Conservation (phyloP, 192 early-diverging fungal species). For the Entomortierella lignicola region DNA sequence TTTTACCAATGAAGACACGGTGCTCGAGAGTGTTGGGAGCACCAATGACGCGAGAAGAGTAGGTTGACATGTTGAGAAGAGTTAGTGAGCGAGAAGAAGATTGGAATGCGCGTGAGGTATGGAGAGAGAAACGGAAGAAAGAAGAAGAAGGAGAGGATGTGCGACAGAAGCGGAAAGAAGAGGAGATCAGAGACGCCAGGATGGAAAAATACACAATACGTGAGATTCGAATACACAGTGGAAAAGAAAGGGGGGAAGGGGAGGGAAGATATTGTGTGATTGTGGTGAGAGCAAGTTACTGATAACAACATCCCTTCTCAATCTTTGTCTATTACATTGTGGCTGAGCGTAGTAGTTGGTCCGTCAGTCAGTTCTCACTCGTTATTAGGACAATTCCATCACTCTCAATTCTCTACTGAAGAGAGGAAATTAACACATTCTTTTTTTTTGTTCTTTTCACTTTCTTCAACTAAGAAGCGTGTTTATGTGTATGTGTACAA, state of each 20-base stretch:
- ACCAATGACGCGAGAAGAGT: slow-evolving; percentile 85
- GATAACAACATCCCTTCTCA: no score
- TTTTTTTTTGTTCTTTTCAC: no score
- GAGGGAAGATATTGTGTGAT: no score
- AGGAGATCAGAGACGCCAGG: slow-evolving; percentile 47
- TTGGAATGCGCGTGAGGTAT: slow-evolving; percentile 18
- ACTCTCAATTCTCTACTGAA: no score
- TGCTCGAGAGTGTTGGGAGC: slow-evolving; percentile 91
- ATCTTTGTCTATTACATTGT: no score
- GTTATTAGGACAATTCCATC: no score
- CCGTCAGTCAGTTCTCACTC: no score
- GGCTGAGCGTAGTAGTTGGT: no score
- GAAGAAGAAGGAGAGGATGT: slow-evolving; percentile 44
- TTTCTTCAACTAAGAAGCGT: not conserved
- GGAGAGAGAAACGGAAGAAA: not conserved
- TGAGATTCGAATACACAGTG: not conserved
- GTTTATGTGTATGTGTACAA: not conserved
- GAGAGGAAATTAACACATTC: no score
- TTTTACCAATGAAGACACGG: slow-evolving; percentile 89
- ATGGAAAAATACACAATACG: no score
- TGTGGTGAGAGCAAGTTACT: no score
- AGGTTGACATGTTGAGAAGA: slow-evolving; percentile 65
- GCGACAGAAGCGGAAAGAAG: slow-evolving; percentile 25
- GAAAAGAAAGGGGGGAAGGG: not conserved
- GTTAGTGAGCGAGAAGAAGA: slow-evolving; percentile 3